Evolutionary conservation across 768 basidiomycete genomes (phyloP), one percentile per base, ranked within the genome.

Genomic region (Brasilioporus rufonigricans): DNA sequence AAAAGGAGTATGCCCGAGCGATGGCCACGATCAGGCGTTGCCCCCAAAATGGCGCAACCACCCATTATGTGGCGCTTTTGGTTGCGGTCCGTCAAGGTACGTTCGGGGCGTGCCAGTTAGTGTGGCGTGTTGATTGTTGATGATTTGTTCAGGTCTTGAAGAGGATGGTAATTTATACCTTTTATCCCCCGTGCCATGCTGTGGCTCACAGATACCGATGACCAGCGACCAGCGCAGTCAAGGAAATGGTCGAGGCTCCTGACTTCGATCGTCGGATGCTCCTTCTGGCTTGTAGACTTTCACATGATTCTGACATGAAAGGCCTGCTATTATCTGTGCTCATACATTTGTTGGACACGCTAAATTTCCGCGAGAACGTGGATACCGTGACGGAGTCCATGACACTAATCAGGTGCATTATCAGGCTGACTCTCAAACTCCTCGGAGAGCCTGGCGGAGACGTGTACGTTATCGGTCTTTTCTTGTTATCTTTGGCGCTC

Each of bases 211-310:
- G 49, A 48, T 35, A 53, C 14, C 36, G 52, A 57, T 58, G 48
- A 51, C 55, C 70, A 87, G 87, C 88, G 56, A 84, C 84, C 61
- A 74, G 74, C 59, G 83, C 87, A n/a, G 77, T 91, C 48, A 78
- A 78, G 47, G 79, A 78, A 56, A 89, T 93, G 84, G 78, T 83
- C 50, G 78, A 79, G 58, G 83, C 89, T 51, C 76, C 83, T 61
- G 87, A 88, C 70, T 92, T 93, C 71, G 87, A 93, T 77, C 84
- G 88, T 60, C 87, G 84, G 65, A 91, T 93, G 89, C 74, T 93
- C 58, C 75, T 92, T 56, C 76, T 93, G 50, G 89, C 90, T 47
- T 92, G 89, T 21, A 86, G 87, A 70, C 78, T 94, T 54, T 91
- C 92, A 40, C 87, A 91, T 71, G 86, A 90, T 61, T 78, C 82